Evolutionary conservation across 306 rosid genomes (phyloP).

Genomic region (Spatholobus suberectus): DNA sequence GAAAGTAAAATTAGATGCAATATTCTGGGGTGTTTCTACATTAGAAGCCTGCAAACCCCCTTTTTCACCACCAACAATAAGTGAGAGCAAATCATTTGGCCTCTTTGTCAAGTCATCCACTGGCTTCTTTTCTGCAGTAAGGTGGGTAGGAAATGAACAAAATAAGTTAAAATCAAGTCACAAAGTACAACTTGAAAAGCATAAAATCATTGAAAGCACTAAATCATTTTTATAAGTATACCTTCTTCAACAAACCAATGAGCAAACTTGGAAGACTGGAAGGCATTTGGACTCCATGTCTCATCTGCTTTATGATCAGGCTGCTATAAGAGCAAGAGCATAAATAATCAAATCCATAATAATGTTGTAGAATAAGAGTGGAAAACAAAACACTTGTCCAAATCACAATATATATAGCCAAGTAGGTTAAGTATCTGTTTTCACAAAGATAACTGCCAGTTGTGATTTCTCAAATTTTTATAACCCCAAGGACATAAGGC

Average conservation of each 20-base stretch:
- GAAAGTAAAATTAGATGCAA: slow-evolving; percentile 51
- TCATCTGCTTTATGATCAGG: slow-evolving; percentile 64
- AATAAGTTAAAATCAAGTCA: slow-evolving; percentile 23
- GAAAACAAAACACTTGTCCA: slow-evolving; percentile 18
- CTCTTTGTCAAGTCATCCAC: slow-evolving; percentile 57
- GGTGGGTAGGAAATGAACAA: slow-evolving; percentile 23
- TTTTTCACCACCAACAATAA: slow-evolving; percentile 82
- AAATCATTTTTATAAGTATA: slow-evolving; percentile 41
- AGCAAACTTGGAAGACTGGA: slow-evolving; percentile 88
- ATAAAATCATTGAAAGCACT: slow-evolving; percentile 26
- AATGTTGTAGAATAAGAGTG: neutral
- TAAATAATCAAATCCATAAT: slow-evolving; percentile 40
- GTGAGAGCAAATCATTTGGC: slow-evolving; percentile 81
- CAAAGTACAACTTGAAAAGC: slow-evolving; percentile 36
- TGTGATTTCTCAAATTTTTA: neutral
- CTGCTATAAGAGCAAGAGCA: slow-evolving; percentile 47
- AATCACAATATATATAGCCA: slow-evolving; percentile 4
- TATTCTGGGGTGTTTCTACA: slow-evolving; percentile 46
- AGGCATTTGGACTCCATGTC: slow-evolving; percentile 58
- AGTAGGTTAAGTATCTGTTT: slow-evolving; percentile 1
- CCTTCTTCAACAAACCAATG: slow-evolving; percentile 94
- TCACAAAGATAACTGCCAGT: neutral
- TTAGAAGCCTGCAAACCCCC: slow-evolving; percentile 53
- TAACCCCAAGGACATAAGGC: neutral
- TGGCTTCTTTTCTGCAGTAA: slow-evolving; percentile 71